Evolutionary conservation across 2,329 filamentous ascomycete species (phyloP).

Genomic region (Juglanconis sp.): DNA sequence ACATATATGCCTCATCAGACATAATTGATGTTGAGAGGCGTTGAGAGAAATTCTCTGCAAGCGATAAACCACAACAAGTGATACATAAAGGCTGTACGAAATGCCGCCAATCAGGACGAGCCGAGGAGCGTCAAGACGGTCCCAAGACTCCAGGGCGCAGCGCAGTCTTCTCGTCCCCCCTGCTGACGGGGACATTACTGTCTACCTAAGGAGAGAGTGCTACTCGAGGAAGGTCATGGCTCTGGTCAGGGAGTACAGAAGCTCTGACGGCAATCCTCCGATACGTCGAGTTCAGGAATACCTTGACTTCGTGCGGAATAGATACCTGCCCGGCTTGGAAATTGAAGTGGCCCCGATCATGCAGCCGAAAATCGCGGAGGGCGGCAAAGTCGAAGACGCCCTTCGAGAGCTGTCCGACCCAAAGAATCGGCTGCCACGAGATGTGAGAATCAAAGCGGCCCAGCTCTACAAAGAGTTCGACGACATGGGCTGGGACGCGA

Average conservation of each 20-base stretch:
- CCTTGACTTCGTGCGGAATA: not conserved
- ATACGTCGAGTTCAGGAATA: not conserved
- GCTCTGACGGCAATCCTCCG: not conserved
- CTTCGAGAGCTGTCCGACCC: not conserved
- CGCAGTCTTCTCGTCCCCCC: too few relatives aligned
- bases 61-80: too few relatives aligned
- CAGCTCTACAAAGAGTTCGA: slow-evolving; percentile 7
- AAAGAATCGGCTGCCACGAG: not conserved
- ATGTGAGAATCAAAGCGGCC: not conserved
- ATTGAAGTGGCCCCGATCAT: not conserved
- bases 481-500: not conserved
- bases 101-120: too few relatives aligned
- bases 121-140: too few relatives aligned
- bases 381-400: not conserved
- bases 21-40: too few relatives aligned
- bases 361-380: not conserved
- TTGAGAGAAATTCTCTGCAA: too few relatives aligned
- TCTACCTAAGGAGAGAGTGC: not conserved
- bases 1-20: too few relatives aligned
- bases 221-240: not conserved
- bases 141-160: too few relatives aligned
- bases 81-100: too few relatives aligned
- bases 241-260: not conserved
- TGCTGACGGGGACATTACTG: too few relatives aligned
- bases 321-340: not conserved